Evolutionary conservation across 768 basidiomycete species (phyloP).

Genomic region (Gyrodon lividus): DNA sequence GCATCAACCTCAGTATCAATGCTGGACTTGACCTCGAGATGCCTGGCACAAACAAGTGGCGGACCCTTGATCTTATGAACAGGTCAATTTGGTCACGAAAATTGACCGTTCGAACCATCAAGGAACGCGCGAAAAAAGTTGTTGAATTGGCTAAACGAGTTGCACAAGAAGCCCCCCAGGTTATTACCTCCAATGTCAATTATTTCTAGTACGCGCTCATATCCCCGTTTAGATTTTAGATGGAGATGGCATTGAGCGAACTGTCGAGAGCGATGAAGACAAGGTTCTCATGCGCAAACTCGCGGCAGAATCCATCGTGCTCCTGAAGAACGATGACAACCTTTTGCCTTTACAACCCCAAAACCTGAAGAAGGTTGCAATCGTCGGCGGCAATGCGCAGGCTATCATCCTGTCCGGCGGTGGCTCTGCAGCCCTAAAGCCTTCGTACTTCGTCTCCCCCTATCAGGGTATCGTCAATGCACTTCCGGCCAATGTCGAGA

Average conservation of each 20-base stretch:
- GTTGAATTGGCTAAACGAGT: conserved; percentile 70
- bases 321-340: conserved; percentile 65
- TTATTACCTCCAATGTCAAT: conserved; percentile 19
- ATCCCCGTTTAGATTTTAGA: conserved; percentile 53
- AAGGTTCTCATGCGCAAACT: conserved; percentile 61
- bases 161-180: conserved; percentile 65
- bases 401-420: conserved; percentile 72
- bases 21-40: conserved; percentile 82
- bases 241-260: conserved; percentile 67
- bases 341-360: conserved; percentile 38
- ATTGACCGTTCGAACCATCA: conserved; percentile 60
- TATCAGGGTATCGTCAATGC: conserved; percentile 72
- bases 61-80: conserved; percentile 64
- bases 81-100: conserved; percentile 62
- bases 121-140: conserved; percentile 64
- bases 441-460: conserved; percentile 75
- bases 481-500: conserved; percentile 46
- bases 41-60: conserved; percentile 77
- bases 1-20: conserved; percentile 60
- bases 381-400: conserved; percentile 68
- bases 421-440: conserved; percentile 67
- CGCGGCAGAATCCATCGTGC: conserved; percentile 70
- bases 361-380: conserved; percentile 64
- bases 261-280: conserved; percentile 59
- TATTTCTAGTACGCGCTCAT: neutral